phyloP scores from a whole-genome alignment of 2,329 filamentous ascomycete genomes.

The Lachnellula arida region DNA sequence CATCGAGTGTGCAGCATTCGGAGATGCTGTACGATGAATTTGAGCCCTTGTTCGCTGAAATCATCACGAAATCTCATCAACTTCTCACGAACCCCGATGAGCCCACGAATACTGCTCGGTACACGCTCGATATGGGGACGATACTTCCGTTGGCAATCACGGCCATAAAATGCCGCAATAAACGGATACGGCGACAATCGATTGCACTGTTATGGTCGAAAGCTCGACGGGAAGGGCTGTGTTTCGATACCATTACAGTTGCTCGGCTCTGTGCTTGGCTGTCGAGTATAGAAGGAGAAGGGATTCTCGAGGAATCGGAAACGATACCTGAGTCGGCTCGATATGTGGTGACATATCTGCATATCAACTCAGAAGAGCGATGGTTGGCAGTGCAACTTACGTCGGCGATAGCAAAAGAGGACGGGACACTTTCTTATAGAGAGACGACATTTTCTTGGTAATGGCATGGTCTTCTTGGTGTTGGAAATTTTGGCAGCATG shows the following conservation, averaged over 20 bases:
- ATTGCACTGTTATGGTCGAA: slow-evolving; percentile 30
- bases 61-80: slow-evolving; percentile 27
- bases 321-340: slow-evolving; percentile 26
- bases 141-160: slow-evolving; percentile 30
- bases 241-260: slow-evolving; percentile 30
- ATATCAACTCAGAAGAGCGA: slow-evolving; percentile 29
- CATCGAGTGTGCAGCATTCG: slow-evolving; percentile 27
- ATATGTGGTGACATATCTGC: slow-evolving; percentile 27
- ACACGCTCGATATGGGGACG: slow-evolving; percentile 31
- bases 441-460: slow-evolving; percentile 33
- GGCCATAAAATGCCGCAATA: slow-evolving; percentile 29
- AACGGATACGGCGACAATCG: slow-evolving; percentile 26
- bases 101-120: slow-evolving; percentile 28
- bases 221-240: slow-evolving; percentile 30
- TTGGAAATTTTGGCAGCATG: slow-evolving; percentile 1
- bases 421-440: slow-evolving; percentile 24
- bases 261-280: slow-evolving; percentile 31
- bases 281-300: slow-evolving; percentile 30
- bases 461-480: neutral
- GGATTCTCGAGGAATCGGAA: slow-evolving; percentile 24
- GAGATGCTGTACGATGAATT: slow-evolving; percentile 31
- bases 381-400: slow-evolving; percentile 31
- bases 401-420: slow-evolving; percentile 20
- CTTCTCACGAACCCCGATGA: slow-evolving; percentile 28
- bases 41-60: slow-evolving; percentile 27